Evolutionary conservation across 1,284 basidiomycete species (phyloP), one percentile per base, ranked within the genome.

Genomic region (Paramarasmius palmivorus): DNA sequence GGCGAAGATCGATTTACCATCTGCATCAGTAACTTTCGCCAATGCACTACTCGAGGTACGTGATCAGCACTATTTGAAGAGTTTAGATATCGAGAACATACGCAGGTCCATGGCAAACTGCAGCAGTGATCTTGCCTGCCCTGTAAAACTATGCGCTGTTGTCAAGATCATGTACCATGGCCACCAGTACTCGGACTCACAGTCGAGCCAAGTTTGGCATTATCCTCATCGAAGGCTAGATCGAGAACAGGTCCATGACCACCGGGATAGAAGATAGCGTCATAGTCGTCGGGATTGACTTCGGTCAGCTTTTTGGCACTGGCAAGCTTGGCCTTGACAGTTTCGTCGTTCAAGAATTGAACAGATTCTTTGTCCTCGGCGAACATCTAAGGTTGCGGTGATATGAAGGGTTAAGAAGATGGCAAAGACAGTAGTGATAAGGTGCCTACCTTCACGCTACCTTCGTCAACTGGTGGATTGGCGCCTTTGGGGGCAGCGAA

Each of bases 71-170:
- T 7, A 42, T 17, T n/a, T 19, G 4, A 23, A 45, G 17, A 7
- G 12, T 34, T 15, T 34, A 12, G 25, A n/a, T 1, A 26, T 51
- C 20, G 54, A 48, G 10, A 17, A 62, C 72, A 51, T 57, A 78
- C 77, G 79, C 85, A 57, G 87, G 79, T 29, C 87, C 89, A 67
- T 91, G 89, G 71, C 88, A 91, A n/a, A 92, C 88, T 5, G 87
- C 87, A 29, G 80, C 61, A 2, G 79, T 76, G 44, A 84, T 69
- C 69, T 90, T 90, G 19, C 71, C 73, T 19, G 71, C 61, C 49
- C 75, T 74, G 71, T 80, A 90, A 71, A 90, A 86, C 79, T n/a
- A n/a, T n/a, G n/a, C n/a, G n/a, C n/a, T 84, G 49, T 7, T 44
- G 36, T 17, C 19, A 14, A 17, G 17, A 26, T 19, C 17, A 22